phyloP scores from a whole-genome alignment of 805 yeast genomes.

The Spathaspora sp. region DNA sequence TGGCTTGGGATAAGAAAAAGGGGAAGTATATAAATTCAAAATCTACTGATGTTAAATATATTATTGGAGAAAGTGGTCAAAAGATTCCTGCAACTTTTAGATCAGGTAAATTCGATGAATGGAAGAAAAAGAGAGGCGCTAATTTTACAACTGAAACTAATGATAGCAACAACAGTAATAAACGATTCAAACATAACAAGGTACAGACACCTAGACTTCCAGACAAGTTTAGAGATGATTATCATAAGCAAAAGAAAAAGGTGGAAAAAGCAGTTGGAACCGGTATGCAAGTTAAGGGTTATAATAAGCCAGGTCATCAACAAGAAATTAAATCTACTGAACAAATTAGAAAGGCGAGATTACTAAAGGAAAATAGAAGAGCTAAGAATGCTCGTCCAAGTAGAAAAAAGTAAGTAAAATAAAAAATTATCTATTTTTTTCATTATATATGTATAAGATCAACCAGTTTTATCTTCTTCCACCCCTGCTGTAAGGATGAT shows the following conservation, averaged over 20 bases:
- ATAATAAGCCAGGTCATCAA: slow-evolving; percentile 42
- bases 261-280: slow-evolving; percentile 74
- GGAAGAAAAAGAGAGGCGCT: slow-evolving; percentile 74
- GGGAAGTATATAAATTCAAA: slow-evolving; percentile 82
- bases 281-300: slow-evolving; percentile 72
- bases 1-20: slow-evolving; percentile 91
- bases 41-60: slow-evolving; percentile 79
- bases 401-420: slow-evolving; percentile 16
- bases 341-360: slow-evolving; percentile 77
- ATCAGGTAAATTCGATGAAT: slow-evolving; percentile 87
- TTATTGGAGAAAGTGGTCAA: slow-evolving; percentile 93
- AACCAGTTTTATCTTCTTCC: slow-evolving; percentile 16
- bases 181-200: slow-evolving; percentile 68
- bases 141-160: slow-evolving; percentile 51
- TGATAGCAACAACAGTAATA: slow-evolving; percentile 25
- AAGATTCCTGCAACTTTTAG: slow-evolving; percentile 86
- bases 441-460: neutral
- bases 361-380: slow-evolving; percentile 61
- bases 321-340: slow-evolving; percentile 66
- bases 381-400: slow-evolving; percentile 84
- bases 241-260: slow-evolving; percentile 73
- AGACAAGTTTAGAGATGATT: slow-evolving; percentile 88
- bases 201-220: slow-evolving; percentile 82
- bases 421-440: neutral
- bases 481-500: slow-evolving; percentile 45